phyloP scores from a whole-genome alignment of 306 rosid genomes.

The Acacia melanoxylon region DNA sequence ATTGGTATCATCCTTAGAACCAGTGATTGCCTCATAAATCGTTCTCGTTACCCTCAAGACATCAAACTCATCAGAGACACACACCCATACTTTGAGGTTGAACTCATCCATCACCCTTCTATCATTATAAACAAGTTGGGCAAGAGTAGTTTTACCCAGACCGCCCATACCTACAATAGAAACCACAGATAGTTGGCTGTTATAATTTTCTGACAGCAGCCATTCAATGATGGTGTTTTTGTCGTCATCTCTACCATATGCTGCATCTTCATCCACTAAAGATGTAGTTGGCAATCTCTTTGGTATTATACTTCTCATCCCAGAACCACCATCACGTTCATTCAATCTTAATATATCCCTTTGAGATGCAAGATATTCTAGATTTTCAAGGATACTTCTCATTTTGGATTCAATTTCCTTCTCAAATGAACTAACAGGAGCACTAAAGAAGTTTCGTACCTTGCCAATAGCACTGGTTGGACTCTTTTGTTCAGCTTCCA shows the following conservation, averaged over 20 bases:
- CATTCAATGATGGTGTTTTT: background rate
- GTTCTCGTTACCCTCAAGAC: background rate
- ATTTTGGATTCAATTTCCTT: background rate
- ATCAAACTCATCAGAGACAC: slow-evolving; percentile 20
- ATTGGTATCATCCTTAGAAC: background rate
- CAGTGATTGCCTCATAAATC: slow-evolving; percentile 7
- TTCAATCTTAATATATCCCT: slow-evolving; percentile 5
- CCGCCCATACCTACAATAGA: slow-evolving; percentile 26
- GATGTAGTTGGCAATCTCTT: background rate
- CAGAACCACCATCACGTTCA: background rate
- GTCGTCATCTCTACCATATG: slow-evolving; percentile 30
- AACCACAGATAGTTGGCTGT: background rate
- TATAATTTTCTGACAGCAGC: background rate
- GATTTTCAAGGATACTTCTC: background rate
- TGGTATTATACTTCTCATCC: background rate
- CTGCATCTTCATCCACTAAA: background rate
- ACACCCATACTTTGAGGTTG: slow-evolving; percentile 21
- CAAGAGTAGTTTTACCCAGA: slow-evolving; percentile 15
- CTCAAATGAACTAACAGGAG: slow-evolving; percentile 1
- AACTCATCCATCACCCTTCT: background rate
- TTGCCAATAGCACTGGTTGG: background rate
- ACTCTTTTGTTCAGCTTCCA: slow-evolving; percentile 14
- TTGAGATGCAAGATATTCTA: background rate
- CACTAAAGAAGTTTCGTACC: slow-evolving; percentile 16
- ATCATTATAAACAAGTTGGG: slow-evolving; percentile 19